These are phyloP conservation scores for Salix udensis DNA, from an alignment of 345 rosid species.

Conservation along the genomic window DNA sequence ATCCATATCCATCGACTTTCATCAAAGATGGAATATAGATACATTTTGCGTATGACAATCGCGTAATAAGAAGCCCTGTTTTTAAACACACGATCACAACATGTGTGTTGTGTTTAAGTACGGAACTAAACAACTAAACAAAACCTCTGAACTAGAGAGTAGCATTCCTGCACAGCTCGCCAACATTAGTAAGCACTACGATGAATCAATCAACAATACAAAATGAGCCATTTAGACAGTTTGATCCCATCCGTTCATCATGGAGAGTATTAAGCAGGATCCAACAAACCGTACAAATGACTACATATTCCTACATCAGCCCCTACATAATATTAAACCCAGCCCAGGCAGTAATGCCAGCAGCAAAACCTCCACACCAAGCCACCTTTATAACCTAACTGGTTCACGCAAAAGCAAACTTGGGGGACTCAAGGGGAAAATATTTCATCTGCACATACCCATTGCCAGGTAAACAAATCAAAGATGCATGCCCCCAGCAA, in stretches of 20 bases:
- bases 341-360: slow-evolving; percentile 19
- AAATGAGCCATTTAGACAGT: slow-evolving; percentile 37
- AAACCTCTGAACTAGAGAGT: slow-evolving; percentile 2
- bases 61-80: not conserved
- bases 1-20: too few relatives aligned
- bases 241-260: slow-evolving; percentile 28
- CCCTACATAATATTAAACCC: slow-evolving; percentile 50
- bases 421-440: slow-evolving; percentile 15
- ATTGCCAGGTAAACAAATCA: slow-evolving; percentile 15
- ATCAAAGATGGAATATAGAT: too few relatives aligned
- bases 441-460: slow-evolving; percentile 22
- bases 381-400: slow-evolving; percentile 17
- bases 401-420: slow-evolving; percentile 16
- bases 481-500: slow-evolving; percentile 16
- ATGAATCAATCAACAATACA: slow-evolving; percentile 23
- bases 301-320: slow-evolving; percentile 43
- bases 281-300: slow-evolving; percentile 27
- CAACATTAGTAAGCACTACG: slow-evolving; percentile 22
- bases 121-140: not conserved
- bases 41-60: not conserved
- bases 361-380: slow-evolving; percentile 17
- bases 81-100: slow-evolving; percentile 9
- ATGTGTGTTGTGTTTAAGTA: not conserved
- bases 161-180: slow-evolving; percentile 37
- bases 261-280: slow-evolving; percentile 26